Evolutionary conservation across 176 grass and related monocot genomes (phyloP).

Genomic region (Oryza glaberrima): DNA sequence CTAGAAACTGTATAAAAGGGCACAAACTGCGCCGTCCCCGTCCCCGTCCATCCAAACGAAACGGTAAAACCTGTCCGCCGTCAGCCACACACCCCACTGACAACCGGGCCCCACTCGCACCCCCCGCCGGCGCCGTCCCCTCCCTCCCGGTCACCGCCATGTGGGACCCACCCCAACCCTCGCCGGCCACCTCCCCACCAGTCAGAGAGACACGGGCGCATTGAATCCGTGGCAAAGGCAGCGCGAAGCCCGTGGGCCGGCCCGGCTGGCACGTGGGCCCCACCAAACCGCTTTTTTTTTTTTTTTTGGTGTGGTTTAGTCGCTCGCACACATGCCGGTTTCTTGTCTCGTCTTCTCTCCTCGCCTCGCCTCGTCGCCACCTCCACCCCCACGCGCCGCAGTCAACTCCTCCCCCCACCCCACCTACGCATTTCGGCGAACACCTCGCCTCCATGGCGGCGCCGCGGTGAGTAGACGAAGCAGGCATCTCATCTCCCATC

Average conservation of each 20-base stretch:
- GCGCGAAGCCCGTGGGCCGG: slow-evolving; percentile 39
- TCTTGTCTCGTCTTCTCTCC: slow-evolving; percentile 7
- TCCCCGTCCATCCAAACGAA: neutral
- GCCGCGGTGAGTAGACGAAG: neutral
- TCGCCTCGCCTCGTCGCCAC: slow-evolving; percentile 1
- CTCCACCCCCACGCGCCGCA: neutral
- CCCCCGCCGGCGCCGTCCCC: neutral
- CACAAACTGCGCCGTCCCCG: neutral
- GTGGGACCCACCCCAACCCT: neutral
- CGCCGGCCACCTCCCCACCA: slow-evolving; percentile 19
- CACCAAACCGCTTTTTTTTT: neutral
- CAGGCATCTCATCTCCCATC: neutral
- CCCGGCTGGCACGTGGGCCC: slow-evolving; percentile 22
- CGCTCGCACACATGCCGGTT: slow-evolving; percentile 26
- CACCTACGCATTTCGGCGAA: slow-evolving; percentile 22
- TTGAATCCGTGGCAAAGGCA: slow-evolving; percentile 18
- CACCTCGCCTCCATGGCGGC: slow-evolving; percentile 41
- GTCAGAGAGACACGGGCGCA: slow-evolving; percentile 34
- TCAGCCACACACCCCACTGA: neutral
- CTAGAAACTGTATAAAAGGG: neutral
- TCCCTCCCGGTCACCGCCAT: neutral
- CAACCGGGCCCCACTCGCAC: neutral
- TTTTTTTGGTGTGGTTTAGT: neutral
- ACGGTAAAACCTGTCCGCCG: neutral
- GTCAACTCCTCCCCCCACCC: slow-evolving; percentile 49